Conservation (phyloP, 495 filamentous ascomycete genomes). For the Lophiostoma macrostomum region DNA sequence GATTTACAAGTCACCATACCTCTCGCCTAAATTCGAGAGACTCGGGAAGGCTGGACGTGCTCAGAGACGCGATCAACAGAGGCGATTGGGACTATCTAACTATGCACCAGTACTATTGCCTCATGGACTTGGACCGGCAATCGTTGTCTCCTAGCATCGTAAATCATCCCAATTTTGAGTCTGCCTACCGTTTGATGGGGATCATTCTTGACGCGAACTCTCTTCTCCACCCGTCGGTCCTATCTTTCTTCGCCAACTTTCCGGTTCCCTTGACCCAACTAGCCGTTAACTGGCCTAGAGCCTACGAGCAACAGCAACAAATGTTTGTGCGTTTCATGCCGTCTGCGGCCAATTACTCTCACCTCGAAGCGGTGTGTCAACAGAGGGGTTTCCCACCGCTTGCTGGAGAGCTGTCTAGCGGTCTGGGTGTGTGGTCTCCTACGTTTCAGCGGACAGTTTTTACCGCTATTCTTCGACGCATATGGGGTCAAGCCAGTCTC, state of each 20-base stretch:
- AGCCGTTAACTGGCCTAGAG: constrained; percentile 8
- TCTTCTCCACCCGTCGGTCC: constrained; percentile 6
- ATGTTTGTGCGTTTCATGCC: constrained; percentile 9
- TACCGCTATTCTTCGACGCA: constrained; percentile 17
- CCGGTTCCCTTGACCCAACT: constrained; percentile 17
- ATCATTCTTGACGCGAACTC: constrained; percentile 24
- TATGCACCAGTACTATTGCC: constrained; percentile 29
- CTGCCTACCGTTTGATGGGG: neutral
- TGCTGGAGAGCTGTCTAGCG: constrained; percentile 18
- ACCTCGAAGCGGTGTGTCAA: neutral
- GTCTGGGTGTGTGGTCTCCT: constrained; percentile 18
- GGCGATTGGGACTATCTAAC: constrained; percentile 23
- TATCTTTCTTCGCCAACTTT: constrained; percentile 31
- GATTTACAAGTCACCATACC: too few species aligned
- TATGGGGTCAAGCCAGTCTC: too few species aligned
- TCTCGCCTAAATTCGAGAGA: neutral
- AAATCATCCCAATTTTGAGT: constrained; percentile 7
- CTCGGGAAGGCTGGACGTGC: constrained; percentile 6
- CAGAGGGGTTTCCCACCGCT: constrained; percentile 19
- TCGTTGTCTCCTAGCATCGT: neutral
- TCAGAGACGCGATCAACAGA: constrained; percentile 16
- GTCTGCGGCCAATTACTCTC: neutral
- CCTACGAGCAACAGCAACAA: constrained; percentile 5
- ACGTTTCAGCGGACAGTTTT: constrained; percentile 30
- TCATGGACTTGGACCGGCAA: neutral